Evolutionary conservation across 192 early-diverging fungal species (phyloP).

Genomic region (Entomortierella lignicola): DNA sequence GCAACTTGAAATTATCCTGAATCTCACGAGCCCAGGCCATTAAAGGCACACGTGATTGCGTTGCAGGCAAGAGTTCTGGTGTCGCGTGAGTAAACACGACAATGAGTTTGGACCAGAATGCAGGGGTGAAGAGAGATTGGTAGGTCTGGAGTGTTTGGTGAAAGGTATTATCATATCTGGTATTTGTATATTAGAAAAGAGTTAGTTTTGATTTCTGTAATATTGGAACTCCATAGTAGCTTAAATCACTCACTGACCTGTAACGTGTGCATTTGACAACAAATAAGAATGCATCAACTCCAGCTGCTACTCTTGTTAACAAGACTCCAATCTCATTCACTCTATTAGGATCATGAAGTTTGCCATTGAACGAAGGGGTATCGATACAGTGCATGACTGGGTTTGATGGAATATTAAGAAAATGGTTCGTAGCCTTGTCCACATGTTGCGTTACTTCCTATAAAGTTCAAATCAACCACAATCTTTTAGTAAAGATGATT

Average conservation of each 20-base stretch:
- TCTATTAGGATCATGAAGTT: conserved; percentile 44
- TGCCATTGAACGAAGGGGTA: conserved; percentile 56
- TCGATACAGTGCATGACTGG: conserved; percentile 57
- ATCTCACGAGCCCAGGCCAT: conserved; percentile 49
- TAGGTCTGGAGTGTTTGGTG: conserved; percentile 45
- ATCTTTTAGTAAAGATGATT: too few relatives aligned
- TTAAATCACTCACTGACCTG: conserved; percentile 37
- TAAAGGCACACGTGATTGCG: conserved; percentile 27
- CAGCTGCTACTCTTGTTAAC: conserved; percentile 40
- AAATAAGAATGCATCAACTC: conserved; percentile 56
- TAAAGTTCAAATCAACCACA: background rate
- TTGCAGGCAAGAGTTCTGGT: conserved; percentile 31
- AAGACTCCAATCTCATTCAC: conserved; percentile 45
- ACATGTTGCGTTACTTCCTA: conserved; percentile 59
- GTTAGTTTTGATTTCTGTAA: too few relatives aligned
- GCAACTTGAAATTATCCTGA: conserved; percentile 38
- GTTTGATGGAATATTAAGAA: conserved; percentile 48
- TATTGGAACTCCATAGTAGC: too few relatives aligned
- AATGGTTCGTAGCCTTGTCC: conserved; percentile 41
- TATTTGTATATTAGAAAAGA: too few relatives aligned
- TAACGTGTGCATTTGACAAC: conserved; percentile 55
- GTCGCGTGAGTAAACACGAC: conserved; percentile 52
- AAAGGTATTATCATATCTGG: conserved; percentile 44
- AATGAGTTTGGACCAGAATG: conserved; percentile 51
- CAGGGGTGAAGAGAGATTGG: conserved; percentile 36